Evolutionary conservation across 208 protist species (phyloP).

Genomic region (Entamoeba invadens): DNA sequence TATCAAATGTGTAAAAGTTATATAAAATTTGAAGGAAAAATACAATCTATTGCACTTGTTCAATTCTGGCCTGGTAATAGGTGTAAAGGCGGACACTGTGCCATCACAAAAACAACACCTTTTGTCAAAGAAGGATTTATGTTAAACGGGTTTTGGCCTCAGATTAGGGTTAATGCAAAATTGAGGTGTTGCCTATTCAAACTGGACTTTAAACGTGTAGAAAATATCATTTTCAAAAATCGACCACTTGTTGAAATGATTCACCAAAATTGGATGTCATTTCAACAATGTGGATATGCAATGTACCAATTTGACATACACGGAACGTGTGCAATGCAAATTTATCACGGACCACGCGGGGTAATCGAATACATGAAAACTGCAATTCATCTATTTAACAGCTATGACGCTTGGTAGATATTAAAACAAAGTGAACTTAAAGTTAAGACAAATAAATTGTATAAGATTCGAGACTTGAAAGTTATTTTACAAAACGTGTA

Average conservation of each 20-base stretch:
- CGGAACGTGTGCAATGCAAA: not conserved
- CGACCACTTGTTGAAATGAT: not conserved
- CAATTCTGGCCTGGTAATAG: not conserved
- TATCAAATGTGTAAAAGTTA: too few species aligned
- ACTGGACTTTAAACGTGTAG: not conserved
- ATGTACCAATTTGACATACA: not conserved
- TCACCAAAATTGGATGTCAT: not conserved
- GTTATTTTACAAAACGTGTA: too few species aligned
- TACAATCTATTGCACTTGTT: too few species aligned
- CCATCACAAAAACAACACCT: not conserved
- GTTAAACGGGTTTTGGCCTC: not conserved
- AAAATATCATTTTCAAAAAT: not conserved
- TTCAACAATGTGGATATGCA: not conserved
- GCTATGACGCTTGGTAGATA: not conserved
- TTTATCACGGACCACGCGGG: not conserved
- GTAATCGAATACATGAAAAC: not conserved
- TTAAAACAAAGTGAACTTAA: too few species aligned
- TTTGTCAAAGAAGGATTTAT: not conserved
- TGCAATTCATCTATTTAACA: not conserved
- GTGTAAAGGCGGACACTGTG: not conserved
- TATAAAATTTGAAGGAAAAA: too few species aligned
- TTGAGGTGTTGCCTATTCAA: not conserved
- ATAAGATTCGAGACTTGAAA: too few species aligned
- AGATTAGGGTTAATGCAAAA: not conserved
- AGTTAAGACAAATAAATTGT: too few species aligned